Evolutionary conservation across 495 filamentous ascomycete genomes (phyloP).

Genomic region (Xylaria telfairii): DNA sequence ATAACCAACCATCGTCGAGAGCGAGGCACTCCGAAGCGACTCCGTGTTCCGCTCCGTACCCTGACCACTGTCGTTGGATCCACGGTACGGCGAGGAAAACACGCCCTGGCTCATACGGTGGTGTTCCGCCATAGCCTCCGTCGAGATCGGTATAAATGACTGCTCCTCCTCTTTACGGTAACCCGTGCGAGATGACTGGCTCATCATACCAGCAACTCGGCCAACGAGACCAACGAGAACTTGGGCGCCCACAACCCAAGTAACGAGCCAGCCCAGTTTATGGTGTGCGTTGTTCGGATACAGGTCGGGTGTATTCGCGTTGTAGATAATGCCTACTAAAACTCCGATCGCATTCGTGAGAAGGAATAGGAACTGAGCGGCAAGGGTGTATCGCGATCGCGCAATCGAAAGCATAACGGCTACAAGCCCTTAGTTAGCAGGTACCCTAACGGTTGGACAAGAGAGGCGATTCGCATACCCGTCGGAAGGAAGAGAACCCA

Average conservation of each 20-base stretch:
- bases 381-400: conserved; percentile 74
- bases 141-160: conserved; percentile 72
- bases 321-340: conserved; percentile 77
- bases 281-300: conserved; percentile 90
- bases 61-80: conserved; percentile 87
- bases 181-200: conserved; percentile 24
- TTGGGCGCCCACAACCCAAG: conserved; percentile 73
- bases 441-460: not conserved
- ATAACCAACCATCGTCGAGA: conserved; percentile 60
- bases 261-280: conserved; percentile 86
- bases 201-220: conserved; percentile 48
- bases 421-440: conserved; percentile 45
- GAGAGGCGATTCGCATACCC: conserved; percentile 58
- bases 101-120: conserved; percentile 44
- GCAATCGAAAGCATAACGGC: conserved; percentile 86
- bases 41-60: conserved; percentile 77
- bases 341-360: conserved; percentile 73
- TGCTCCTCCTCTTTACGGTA: conserved; percentile 47
- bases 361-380: conserved; percentile 79
- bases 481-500: conserved; percentile 88
- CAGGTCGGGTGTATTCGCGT: conserved; percentile 81
- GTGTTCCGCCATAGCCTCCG: conserved; percentile 68
- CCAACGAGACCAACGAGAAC: conserved; percentile 70
- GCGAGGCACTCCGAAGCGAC: conserved; percentile 68
- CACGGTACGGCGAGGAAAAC: conserved; percentile 62